phyloP scores from a whole-genome alignment of 2,329 filamentous ascomycete species.

The Aureobasidium sp. region DNA sequence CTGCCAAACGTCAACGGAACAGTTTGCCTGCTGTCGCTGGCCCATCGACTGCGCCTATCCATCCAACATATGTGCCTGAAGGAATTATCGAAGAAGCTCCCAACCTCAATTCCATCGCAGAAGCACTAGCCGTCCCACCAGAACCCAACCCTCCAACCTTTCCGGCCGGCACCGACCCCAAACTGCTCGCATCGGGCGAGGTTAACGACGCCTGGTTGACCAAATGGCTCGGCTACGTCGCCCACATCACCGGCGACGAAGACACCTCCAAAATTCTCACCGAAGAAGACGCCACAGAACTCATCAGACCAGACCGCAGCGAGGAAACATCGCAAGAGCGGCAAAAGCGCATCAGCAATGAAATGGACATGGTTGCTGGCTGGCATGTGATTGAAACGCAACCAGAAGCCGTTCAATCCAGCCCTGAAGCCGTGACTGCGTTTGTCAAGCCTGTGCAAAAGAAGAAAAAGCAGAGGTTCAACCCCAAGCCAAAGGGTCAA shows the following conservation, averaged over 20 bases:
- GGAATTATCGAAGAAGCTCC: not conserved
- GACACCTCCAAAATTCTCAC: not conserved
- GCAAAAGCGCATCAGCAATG: not conserved
- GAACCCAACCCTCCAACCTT: not conserved
- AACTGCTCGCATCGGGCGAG: conserved; percentile 1
- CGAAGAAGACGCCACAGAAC: not conserved
- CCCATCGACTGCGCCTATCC: not conserved
- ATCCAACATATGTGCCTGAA: not conserved
- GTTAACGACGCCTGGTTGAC: conserved; percentile 9
- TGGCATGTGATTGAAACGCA: not conserved
- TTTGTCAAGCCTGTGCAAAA: not conserved
- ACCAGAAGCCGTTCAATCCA: conserved; percentile 1
- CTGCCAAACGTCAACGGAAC: conserved; percentile 1
- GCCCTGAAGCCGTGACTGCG: not conserved
- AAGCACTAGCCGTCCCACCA: not conserved
- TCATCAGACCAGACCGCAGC: conserved; percentile 5
- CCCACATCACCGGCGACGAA: conserved; percentile 8
- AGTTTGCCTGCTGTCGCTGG: not conserved
- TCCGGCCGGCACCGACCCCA: not conserved
- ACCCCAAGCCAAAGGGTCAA: not conserved
- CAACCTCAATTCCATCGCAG: not conserved
- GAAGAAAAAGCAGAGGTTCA: conserved; percentile 10
- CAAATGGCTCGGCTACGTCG: not conserved
- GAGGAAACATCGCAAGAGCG: not conserved
- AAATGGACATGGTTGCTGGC: not conserved